phyloP scores from a whole-genome alignment of 495 filamentous ascomycete genomes.

The Pseudomonodictys pantanalensis region DNA sequence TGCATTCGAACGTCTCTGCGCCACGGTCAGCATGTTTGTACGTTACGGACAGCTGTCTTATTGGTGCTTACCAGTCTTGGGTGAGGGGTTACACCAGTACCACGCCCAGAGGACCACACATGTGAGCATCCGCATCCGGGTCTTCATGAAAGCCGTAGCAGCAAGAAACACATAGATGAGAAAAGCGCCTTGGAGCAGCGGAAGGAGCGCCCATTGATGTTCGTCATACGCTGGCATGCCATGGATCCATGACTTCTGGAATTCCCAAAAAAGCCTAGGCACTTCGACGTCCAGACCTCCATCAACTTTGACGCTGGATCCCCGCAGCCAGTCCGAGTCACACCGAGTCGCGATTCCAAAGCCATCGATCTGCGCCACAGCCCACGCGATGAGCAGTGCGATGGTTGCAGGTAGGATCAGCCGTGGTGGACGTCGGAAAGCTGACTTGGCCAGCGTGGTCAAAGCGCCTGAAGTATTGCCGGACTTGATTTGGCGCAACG shows the following conservation, averaged over 20 bases:
- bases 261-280: slow-evolving; percentile 44
- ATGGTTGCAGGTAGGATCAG: slow-evolving; percentile 60
- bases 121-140: slow-evolving; percentile 53
- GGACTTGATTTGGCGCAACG: slow-evolving; percentile 56
- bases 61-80: slow-evolving; percentile 15
- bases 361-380: slow-evolving; percentile 56
- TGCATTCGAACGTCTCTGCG: slow-evolving; percentile 56
- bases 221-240: slow-evolving; percentile 60
- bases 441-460: slow-evolving; percentile 56
- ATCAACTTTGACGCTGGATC: slow-evolving; percentile 24
- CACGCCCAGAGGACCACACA: slow-evolving; percentile 51
- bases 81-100: slow-evolving; percentile 38
- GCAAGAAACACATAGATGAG: slow-evolving; percentile 57
- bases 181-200: slow-evolving; percentile 60
- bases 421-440: slow-evolving; percentile 62
- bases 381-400: slow-evolving; percentile 55
- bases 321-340: slow-evolving; percentile 58
- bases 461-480: slow-evolving; percentile 55
- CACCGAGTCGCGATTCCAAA: slow-evolving; percentile 56
- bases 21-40: slow-evolving; percentile 11
- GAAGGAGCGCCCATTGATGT: slow-evolving; percentile 66
- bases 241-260: slow-evolving; percentile 58
- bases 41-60: background rate
- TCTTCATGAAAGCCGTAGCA: slow-evolving; percentile 56
- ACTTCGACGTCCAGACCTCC: slow-evolving; percentile 51